Evolutionary conservation across 2,329 filamentous ascomycete species (phyloP), one percentile per base, ranked within the genome.

Genomic region (Diaporthe caulivora): DNA sequence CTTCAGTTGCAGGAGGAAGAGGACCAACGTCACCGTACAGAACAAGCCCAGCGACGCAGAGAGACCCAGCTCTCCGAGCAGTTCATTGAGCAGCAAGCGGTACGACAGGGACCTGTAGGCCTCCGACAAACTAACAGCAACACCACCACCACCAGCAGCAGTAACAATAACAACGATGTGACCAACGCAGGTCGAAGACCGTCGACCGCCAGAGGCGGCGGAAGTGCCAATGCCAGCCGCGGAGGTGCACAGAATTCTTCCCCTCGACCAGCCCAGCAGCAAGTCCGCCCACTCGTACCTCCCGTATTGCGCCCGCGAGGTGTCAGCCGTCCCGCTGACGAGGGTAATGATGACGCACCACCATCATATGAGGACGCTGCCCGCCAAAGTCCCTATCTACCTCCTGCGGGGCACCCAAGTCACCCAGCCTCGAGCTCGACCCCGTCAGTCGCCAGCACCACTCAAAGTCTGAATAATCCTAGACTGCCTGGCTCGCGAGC

Each of bases 1-100:
- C 87, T 99, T 9, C 97, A 98, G 80, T 88, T 98, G 1, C 96
- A 98, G 81, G 97, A 98, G 79, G 95, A 98, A 80, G 96, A 98
- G 81, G 95, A 98, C 76, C 92, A 95, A 78, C 89, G 91, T 18
- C 91, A 95, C 76, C 89, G 90, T n/a, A 77, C 80, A 9, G 88
- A 90, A 65, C 88, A 91, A 64, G 90, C 89, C 13, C 89, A 92
- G 1, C 87, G 92, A 10, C 86, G 87, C 15, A 86, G 90, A n/a
- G 92, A 95, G 80, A 91, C 90, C 71, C 85, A 90, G 72, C 85
- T 94, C 1, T 93, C 92, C 0, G 91, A 93, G 78, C 90, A 92
- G 75, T 93, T 88, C 76, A 93, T 95, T 72, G 90, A 93, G 77
- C 90, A 91, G 76, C 90, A 92, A 79, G 88, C 85, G 8, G 71